Percentiles rank a stretch among this genome's conserved stretches.
Evolutionary conservation across 352 stramenopile genomes (phyloP).

Genomic region (Elongisporangium anandrum): DNA sequence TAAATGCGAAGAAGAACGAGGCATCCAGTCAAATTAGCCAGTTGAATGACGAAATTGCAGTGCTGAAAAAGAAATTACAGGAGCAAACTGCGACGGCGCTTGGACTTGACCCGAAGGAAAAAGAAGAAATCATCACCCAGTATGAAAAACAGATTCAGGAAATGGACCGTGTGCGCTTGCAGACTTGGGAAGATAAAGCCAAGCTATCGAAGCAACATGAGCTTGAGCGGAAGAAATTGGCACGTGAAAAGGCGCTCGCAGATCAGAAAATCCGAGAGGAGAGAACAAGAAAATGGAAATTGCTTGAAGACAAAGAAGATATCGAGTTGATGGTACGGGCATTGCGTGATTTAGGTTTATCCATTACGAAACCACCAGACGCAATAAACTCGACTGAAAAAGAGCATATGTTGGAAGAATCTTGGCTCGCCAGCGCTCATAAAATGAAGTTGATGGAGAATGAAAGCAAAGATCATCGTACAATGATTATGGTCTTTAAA

Average conservation of each 20-base stretch:
- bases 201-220: constrained; percentile 85
- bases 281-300: constrained; percentile 77
- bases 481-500: constrained; percentile 80
- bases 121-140: constrained; percentile 83
- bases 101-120: constrained; percentile 77
- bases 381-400: neutral
- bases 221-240: constrained; percentile 74
- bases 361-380: neutral
- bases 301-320: constrained; percentile 81
- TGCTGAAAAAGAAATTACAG: constrained; percentile 82
- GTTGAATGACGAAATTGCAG: constrained; percentile 87
- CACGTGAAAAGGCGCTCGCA: constrained; percentile 70
- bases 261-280: constrained; percentile 81
- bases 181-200: constrained; percentile 88
- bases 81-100: constrained; percentile 67
- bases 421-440: constrained; percentile 56
- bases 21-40: constrained; percentile 87
- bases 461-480: constrained; percentile 75
- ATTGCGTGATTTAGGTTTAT: constrained; percentile 41
- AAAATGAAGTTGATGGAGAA: constrained; percentile 59
- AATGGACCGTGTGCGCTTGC: constrained; percentile 77
- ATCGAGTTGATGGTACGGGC: constrained; percentile 77
- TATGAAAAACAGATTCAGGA: constrained; percentile 89
- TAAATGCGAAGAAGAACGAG: constrained; percentile 92
- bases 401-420: neutral